Evolutionary conservation across 345 rosid species (phyloP).

Genomic region (Brassica juncea): DNA sequence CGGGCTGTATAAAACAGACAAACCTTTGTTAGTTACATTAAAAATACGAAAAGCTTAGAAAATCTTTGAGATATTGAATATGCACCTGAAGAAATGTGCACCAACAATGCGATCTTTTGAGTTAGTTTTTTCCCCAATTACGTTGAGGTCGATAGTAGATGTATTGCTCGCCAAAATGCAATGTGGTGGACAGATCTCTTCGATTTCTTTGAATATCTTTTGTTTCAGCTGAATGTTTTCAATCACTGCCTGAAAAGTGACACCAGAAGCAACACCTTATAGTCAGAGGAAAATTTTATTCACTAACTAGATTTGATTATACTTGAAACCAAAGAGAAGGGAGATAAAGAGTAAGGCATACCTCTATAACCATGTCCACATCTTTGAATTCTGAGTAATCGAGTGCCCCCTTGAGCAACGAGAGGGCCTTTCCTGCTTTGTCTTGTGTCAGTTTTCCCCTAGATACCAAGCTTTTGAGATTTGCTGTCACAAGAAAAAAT

Average conservation of each 20-base stretch:
- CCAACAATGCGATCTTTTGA: constrained; percentile 87
- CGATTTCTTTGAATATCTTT: constrained; percentile 81
- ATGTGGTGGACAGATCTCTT: constrained; percentile 74
- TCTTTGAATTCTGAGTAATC: constrained; percentile 83
- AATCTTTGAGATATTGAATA: not conserved
- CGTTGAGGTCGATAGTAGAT: constrained; percentile 77
- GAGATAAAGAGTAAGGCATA: constrained; percentile 21
- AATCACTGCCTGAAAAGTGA: constrained; percentile 77
- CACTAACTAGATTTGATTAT: not conserved
- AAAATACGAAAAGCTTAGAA: not conserved
- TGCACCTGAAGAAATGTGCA: constrained; percentile 92
- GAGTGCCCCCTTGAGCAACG: constrained; percentile 75
- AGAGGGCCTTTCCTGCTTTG: constrained; percentile 72
- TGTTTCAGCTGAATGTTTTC: constrained; percentile 84
- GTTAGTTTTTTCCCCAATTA: constrained; percentile 74
- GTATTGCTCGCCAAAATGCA: constrained; percentile 95
- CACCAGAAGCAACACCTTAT: constrained; percentile 1
- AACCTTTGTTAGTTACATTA: not conserved
- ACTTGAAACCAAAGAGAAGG: constrained; percentile 25
- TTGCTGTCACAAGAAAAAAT: constrained; percentile 52
- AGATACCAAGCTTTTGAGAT: constrained; percentile 66
- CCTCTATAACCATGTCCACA: constrained; percentile 98
- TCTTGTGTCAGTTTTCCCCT: constrained; percentile 68
- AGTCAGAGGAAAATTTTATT: constrained; percentile 6
- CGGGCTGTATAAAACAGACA: constrained; percentile 59